Evolutionary conservation across 2,329 filamentous ascomycete species (phyloP).

Genomic region (Ascochyta lentis): DNA sequence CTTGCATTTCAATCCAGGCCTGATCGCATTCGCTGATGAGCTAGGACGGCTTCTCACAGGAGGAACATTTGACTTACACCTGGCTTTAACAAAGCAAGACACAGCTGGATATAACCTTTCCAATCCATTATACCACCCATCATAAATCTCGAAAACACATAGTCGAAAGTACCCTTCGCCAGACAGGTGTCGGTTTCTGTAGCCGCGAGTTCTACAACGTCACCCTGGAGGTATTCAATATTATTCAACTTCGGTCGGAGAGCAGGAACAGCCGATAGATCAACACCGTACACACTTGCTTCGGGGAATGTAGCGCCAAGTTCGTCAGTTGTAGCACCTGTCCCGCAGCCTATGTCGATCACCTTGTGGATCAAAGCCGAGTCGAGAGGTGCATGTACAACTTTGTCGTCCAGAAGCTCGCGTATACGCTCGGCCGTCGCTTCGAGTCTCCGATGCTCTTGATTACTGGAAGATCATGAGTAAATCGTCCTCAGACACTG

Average conservation of each 20-base stretch:
- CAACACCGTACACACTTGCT: constrained; percentile 19
- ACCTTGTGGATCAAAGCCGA: constrained; percentile 3
- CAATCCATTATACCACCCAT: constrained; percentile 61
- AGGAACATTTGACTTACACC: constrained; percentile 34
- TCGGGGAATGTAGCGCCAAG: constrained; percentile 16
- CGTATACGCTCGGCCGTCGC: too few relatives aligned
- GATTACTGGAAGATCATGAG: too few relatives aligned
- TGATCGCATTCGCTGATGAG: not conserved
- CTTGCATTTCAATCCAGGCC: not conserved
- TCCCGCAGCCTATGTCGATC: constrained; percentile 26
- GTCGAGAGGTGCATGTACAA: constrained; percentile 14
- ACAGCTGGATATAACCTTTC: constrained; percentile 43
- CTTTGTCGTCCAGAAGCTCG: too few relatives aligned
- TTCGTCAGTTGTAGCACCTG: constrained; percentile 16
- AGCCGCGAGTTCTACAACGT: constrained; percentile 48
- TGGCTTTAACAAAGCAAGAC: constrained; percentile 47
- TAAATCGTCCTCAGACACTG: too few relatives aligned
- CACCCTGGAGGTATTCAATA: constrained; percentile 19
- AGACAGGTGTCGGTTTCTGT: too few relatives aligned
- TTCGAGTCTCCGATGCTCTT: too few relatives aligned
- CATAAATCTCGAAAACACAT: constrained; percentile 52
- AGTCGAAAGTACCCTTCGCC: too few relatives aligned
- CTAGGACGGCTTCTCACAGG: too few relatives aligned
- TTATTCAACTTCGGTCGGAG: constrained; percentile 12
- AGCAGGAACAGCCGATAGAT: constrained; percentile 33